phyloP scores from a whole-genome alignment of 345 rosid species.

The Limnanthes douglasii region DNA sequence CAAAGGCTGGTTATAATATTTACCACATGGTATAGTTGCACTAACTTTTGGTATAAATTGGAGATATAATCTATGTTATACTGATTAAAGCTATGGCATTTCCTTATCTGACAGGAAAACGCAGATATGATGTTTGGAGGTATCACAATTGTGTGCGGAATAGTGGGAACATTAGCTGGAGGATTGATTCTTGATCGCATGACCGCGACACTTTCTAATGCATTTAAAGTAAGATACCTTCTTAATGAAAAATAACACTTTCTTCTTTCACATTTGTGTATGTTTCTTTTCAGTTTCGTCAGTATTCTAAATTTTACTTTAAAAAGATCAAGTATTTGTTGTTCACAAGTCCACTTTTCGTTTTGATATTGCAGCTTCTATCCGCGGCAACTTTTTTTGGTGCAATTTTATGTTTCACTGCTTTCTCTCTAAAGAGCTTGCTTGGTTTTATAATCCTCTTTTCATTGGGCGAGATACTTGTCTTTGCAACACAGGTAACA shows the following conservation, averaged over 20 bases:
- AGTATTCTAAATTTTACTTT: no score
- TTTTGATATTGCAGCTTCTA: constrained; percentile 51
- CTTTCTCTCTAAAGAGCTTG: constrained; percentile 82
- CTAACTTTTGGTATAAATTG: constrained; percentile 2
- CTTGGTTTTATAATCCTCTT: constrained; percentile 69
- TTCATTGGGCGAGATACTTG: constrained; percentile 67
- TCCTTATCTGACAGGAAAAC: constrained; percentile 30
- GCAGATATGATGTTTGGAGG: constrained; percentile 96
- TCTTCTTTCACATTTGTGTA: no score
- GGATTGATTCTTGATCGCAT: constrained; percentile 56
- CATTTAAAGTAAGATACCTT: constrained; percentile 54
- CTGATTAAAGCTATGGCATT: constrained; percentile 2
- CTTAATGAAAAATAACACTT: background rate
- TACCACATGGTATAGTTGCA: constrained; percentile 74
- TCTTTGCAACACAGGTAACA: constrained; percentile 88
- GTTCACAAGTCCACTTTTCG: background rate
- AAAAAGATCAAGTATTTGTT: constrained; percentile 1
- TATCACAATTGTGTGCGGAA: constrained; percentile 63
- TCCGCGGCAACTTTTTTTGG: constrained; percentile 56
- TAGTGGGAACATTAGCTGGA: constrained; percentile 77
- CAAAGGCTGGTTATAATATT: constrained; percentile 81
- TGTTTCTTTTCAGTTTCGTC: no score
- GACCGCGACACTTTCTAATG: constrained; percentile 66
- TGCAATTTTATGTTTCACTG: constrained; percentile 63
- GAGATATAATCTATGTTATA: background rate